Evolutionary conservation across 305 asterid species (phyloP), one percentile per base, ranked within the genome.

Genomic region (Euphrasia arctica): DNA sequence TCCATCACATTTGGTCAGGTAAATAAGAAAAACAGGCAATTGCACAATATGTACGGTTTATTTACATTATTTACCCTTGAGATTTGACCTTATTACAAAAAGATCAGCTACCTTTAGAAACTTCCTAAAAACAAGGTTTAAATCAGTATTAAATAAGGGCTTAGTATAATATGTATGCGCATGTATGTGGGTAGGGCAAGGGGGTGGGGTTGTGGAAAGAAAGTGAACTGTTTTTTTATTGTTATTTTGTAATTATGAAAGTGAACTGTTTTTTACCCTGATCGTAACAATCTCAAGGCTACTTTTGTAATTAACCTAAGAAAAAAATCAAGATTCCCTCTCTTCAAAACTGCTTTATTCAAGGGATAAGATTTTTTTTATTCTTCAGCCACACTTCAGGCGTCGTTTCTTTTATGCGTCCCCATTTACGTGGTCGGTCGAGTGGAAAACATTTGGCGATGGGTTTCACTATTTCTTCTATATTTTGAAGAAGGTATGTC

Each of bases 1-100:
- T 93, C 97, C 54, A 86, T 93, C 76, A 77, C 96, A 61, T 93
- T 93, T 78, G 97, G 96, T 70, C 98, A 90, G 97, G 98, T 93
- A 81, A 18, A 55, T 2, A 11, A 11, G 15, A 11, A 45, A 4
- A 3, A 3, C 1, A 10, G 13, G 14, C 3, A 45, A 45, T 45
- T 45, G 5, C 50, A 12, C 34, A 45, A 45, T 11, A 9, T 36
- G 42, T 5, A 1, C 42, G 42, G 42, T 36, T 36, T 36, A 5
- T 5, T 36, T 36, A 36, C 42, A 36, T 36, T 36, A 36, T 5
- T 1, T 12, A 12, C 15, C 13, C 18, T 45, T 45, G 51, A 45
- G 4, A 4, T 42, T 25, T 58, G 31, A 14, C 12, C 31, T 51
- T 1, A n/a, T n/a, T 50, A 18, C 27, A 58, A 25, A 9, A 42